Conservation (phyloP, 2,329 filamentous ascomycete genomes). For the Diaporthe destruens region DNA sequence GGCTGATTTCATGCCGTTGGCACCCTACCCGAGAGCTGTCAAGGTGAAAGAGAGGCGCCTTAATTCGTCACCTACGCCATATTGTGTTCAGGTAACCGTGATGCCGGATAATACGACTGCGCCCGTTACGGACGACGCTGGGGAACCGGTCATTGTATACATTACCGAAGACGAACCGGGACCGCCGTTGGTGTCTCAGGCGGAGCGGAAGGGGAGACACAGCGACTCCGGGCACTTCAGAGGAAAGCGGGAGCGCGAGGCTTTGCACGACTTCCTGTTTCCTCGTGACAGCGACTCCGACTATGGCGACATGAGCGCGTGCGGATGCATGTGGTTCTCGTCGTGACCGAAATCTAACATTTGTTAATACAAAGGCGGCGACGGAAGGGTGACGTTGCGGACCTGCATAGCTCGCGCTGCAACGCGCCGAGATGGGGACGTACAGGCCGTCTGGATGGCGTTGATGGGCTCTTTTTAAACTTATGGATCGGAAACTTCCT, state of each 20-base stretch:
- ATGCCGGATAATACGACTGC: slow-evolving; percentile 54
- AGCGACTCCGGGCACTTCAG: neutral
- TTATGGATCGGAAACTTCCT: neutral
- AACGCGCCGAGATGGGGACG: neutral
- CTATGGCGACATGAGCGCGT: slow-evolving; percentile 59
- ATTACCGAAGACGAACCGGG: slow-evolving; percentile 58
- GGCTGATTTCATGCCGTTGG: slow-evolving; percentile 42
- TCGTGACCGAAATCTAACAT: slow-evolving; percentile 50
- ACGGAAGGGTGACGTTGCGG: neutral
- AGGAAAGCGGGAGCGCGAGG: slow-evolving; percentile 33
- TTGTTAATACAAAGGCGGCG: neutral
- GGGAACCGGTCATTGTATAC: slow-evolving; percentile 46
- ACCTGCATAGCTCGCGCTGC: neutral
- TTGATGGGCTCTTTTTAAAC: neutral
- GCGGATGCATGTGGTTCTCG: slow-evolving; percentile 67
- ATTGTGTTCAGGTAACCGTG: slow-evolving; percentile 64
- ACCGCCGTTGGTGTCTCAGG: no score
- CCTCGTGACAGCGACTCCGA: slow-evolving; percentile 43
- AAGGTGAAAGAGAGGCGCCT: slow-evolving; percentile 68
- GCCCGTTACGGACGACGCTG: slow-evolving; percentile 49
- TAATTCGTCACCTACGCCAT: slow-evolving; percentile 52
- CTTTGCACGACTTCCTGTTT: slow-evolving; percentile 30
- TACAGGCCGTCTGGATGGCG: neutral
- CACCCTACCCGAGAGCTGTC: slow-evolving; percentile 64
- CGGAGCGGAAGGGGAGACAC: slow-evolving; percentile 12